Evolutionary conservation across 306 rosid species (phyloP).

Genomic region (Rubus idaeus): DNA sequence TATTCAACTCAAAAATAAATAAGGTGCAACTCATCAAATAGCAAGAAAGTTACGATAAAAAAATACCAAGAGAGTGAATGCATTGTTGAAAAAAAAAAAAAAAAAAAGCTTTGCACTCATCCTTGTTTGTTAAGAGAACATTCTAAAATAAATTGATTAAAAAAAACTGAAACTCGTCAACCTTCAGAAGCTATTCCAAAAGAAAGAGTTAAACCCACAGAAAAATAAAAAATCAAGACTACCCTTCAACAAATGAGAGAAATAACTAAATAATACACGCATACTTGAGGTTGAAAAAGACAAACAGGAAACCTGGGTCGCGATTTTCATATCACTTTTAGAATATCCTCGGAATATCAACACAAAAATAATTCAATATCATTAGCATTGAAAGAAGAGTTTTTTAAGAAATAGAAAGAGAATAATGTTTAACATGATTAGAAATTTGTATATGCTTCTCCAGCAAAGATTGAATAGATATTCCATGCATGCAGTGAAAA

Average conservation of each 20-base stretch:
- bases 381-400: neutral
- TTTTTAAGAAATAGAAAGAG: neutral
- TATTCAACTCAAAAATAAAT: neutral
- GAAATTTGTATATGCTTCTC: neutral
- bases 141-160: neutral
- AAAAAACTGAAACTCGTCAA: slow-evolving; percentile 13
- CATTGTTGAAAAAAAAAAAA: neutral
- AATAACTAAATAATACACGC: neutral
- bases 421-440: neutral
- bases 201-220: slow-evolving; percentile 14
- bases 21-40: neutral
- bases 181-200: slow-evolving; percentile 19
- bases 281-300: slow-evolving; percentile 5
- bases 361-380: neutral
- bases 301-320: slow-evolving; percentile 15
- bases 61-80: neutral
- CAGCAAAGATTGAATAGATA: slow-evolving; percentile 1
- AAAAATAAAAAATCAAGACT: slow-evolving; percentile 14
- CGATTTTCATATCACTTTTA: slow-evolving; percentile 1
- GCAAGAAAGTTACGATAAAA: neutral
- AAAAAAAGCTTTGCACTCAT: neutral
- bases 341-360: slow-evolving; percentile 2
- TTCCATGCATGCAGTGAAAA: neutral
- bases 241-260: slow-evolving; percentile 22
- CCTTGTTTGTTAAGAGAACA: neutral